Evolutionary conservation across 345 rosid species (phyloP).

Genomic region (Boechera stricta): DNA sequence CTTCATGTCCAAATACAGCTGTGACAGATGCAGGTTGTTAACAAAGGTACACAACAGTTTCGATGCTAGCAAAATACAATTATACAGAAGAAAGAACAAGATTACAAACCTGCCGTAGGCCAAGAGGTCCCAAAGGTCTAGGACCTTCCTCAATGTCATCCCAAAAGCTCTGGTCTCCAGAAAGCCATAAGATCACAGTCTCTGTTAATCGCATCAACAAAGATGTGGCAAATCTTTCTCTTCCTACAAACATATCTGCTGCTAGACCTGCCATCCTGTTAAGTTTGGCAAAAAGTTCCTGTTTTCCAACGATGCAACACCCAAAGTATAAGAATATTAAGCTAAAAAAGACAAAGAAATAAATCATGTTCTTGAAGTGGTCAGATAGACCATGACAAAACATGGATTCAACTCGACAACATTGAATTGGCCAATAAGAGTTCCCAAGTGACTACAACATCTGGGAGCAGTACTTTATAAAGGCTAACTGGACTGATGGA

Average conservation of each 20-base stretch:
- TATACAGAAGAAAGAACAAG: conserved; percentile 30
- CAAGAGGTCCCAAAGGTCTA: conserved; percentile 87
- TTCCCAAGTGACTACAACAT: conserved; percentile 1
- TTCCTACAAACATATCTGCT: conserved; percentile 96
- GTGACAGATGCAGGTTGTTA: conserved; percentile 44
- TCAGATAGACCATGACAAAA: conserved; percentile 21
- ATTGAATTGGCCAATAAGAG: neutral
- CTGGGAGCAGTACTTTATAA: neutral
- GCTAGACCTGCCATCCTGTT: conserved; percentile 86
- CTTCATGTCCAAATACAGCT: conserved; percentile 96
- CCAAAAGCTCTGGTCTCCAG: conserved; percentile 97
- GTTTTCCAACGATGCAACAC: conserved; percentile 43
- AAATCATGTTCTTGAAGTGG: neutral
- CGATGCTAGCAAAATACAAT: neutral
- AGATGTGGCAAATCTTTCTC: conserved; percentile 91
- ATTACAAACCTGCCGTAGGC: conserved; percentile 75
- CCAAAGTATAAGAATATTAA: conserved; percentile 27
- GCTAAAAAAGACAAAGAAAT: neutral
- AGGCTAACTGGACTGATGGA: conserved; percentile 31
- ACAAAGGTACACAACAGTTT: neutral
- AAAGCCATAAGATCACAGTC: conserved; percentile 94
- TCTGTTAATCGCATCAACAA: conserved; percentile 96
- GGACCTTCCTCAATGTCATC: conserved; percentile 99
- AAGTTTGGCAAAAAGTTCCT: conserved; percentile 89
- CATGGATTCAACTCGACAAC: conserved; percentile 2